phyloP scores from a whole-genome alignment of 2,329 filamentous ascomycete species.

The Aspergillus fructus region DNA sequence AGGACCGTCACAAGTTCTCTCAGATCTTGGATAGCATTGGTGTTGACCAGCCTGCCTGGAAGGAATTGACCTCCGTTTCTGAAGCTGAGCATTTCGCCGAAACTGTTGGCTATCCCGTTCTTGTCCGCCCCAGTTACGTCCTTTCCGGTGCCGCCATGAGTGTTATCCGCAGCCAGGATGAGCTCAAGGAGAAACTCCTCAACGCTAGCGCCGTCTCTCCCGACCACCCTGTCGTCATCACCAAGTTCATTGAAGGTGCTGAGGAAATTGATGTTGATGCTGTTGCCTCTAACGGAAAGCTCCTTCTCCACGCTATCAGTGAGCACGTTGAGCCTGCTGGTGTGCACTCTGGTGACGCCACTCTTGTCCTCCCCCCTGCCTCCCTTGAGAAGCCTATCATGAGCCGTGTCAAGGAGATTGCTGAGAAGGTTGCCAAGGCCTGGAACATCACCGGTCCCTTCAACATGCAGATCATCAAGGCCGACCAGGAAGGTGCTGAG shows the following conservation, averaged over 20 bases:
- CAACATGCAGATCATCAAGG: constrained; percentile 99
- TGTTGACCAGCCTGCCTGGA: constrained; percentile 96
- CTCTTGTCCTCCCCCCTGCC: constrained; percentile 83
- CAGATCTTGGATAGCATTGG: constrained; percentile 96
- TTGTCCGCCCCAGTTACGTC: constrained; percentile 93
- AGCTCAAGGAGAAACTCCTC: constrained; percentile 92
- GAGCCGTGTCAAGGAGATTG: constrained; percentile 90
- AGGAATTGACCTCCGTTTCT: constrained; percentile 85
- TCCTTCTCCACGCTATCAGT: constrained; percentile 87
- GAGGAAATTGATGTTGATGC: constrained; percentile 96
- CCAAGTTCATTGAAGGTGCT: constrained; percentile 95
- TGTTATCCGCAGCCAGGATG: constrained; percentile 82
- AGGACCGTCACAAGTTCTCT: constrained; percentile 98
- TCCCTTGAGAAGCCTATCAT: constrained; percentile 75
- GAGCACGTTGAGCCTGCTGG: constrained; percentile 97
- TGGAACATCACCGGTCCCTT: constrained; percentile 98
- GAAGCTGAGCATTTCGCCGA: constrained; percentile 86
- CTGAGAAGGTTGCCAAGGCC: constrained; percentile 91
- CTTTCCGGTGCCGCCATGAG: constrained; percentile 98
- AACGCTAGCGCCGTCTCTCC: constrained; percentile 88
- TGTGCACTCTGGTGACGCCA: constrained; percentile 97
- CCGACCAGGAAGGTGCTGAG: constrained; percentile 70
- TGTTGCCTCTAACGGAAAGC: constrained; percentile 80
- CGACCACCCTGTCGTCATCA: constrained; percentile 97
- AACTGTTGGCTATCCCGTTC: constrained; percentile 85